phyloP scores from a whole-genome alignment of 2,329 filamentous ascomycete genomes.

The Juglanconis sp. region DNA sequence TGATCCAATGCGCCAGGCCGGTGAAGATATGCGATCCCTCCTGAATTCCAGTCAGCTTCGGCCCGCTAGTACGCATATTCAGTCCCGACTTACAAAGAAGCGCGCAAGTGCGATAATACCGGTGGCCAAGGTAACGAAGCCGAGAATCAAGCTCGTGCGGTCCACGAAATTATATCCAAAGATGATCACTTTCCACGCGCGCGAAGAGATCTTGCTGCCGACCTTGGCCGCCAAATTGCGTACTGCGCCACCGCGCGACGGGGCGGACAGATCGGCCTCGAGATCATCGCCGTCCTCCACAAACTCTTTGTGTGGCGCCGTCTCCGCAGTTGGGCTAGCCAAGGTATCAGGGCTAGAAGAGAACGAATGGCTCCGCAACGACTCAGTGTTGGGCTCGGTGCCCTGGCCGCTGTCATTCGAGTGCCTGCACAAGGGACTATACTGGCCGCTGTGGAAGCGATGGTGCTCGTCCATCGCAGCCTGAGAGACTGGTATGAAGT shows the following conservation, averaged over 20 bases:
- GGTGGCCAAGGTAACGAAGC: constrained; percentile 68
- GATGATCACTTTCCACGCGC: constrained; percentile 55
- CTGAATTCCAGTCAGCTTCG: constrained; percentile 36
- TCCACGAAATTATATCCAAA: constrained; percentile 68
- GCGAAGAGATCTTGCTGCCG: constrained; percentile 52
- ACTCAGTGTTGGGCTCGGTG: constrained; percentile 66
- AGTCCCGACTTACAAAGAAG: constrained; percentile 67
- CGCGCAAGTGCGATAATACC: constrained; percentile 77
- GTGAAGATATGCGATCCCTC: constrained; percentile 70
- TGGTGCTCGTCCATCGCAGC: constrained; percentile 52
- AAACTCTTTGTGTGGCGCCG: constrained; percentile 41
- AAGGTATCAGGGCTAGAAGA: constrained; percentile 56
- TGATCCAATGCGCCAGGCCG: constrained; percentile 88
- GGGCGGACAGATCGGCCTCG: constrained; percentile 35
- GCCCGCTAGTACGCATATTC: neutral
- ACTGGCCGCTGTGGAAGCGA: constrained; percentile 34
- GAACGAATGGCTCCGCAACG: constrained; percentile 61
- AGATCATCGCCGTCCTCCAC: constrained; percentile 45
- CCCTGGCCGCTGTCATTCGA: constrained; percentile 74
- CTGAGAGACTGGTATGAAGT: constrained; percentile 62
- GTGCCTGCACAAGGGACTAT: constrained; percentile 47
- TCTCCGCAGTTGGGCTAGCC: constrained; percentile 32
- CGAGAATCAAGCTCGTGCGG: constrained; percentile 72
- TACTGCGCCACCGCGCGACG: constrained; percentile 46
- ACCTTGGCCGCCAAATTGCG: constrained; percentile 52